Evolutionary conservation across 345 rosid species (phyloP), one percentile per base, ranked within the genome.

Genomic region (Populus simonii): DNA sequence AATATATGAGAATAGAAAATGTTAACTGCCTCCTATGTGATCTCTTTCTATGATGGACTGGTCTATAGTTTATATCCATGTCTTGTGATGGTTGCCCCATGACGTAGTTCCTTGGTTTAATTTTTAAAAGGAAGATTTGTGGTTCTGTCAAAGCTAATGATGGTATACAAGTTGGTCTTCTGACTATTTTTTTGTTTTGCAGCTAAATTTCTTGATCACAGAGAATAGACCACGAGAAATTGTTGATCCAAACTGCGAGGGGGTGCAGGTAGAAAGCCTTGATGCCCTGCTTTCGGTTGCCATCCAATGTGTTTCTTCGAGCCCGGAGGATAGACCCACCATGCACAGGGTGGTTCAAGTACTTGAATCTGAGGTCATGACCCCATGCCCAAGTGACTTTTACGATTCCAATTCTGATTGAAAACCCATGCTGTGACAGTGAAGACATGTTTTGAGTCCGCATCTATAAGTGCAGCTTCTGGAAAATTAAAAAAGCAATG

Each of bases 351-450:
- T 96, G 71, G 91, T 93, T 41, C 99, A 96, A 78, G 80, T 91
- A 72, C 95, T 96, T 17, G 98, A 93, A 84, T 92, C 99, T 33
- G 99, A 92, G 80, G 97, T 93, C 74, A 93, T 93, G 98, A 93
- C 97, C 79, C 99, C 99, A 45, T 96, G 97, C 86, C 99, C 98
- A 15, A 96, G 99, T 73, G 98, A 96, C 75, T 92, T 96, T 31
- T 93, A 96, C 45, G 99, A 96, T 84, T 92, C 97, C 85, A 88
- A 72, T 88, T 90, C 99, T 4, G 99, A 96, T 47, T 92, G 89
- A 91, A 59, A 75, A 49, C 73, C 41, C 39, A 29, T 15, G 20
- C 6, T 72, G 70, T 31, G 80, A 76, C 71, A 66, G 35, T 57
- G 75, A 74, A 39, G 76, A 67, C 70, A 18, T 57, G 25, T 73